These are phyloP conservation scores for Zygosaccharomyces bailii DNA, from an alignment of 805 yeast species.

Conservation along the genomic window DNA sequence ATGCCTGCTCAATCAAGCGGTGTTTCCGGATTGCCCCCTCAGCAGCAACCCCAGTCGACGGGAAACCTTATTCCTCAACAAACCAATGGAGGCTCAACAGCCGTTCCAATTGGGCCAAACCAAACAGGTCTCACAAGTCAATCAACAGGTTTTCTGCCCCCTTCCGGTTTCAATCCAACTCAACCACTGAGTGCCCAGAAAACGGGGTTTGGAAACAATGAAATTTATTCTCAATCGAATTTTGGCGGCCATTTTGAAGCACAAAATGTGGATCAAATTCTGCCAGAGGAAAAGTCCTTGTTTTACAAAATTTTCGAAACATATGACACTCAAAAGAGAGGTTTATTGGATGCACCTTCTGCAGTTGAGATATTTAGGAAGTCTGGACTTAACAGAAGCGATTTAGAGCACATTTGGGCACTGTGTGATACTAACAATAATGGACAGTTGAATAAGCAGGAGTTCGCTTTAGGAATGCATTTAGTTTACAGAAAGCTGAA, in stretches of 20 bases:
- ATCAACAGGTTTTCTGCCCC: conserved; percentile 63
- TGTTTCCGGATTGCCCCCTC: conserved; percentile 4
- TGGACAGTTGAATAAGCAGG: conserved; percentile 83
- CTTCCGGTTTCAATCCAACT: conserved; percentile 36
- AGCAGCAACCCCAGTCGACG: conserved; percentile 4
- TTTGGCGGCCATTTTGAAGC: conserved; percentile 36
- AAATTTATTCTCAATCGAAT: conserved; percentile 37
- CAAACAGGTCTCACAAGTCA: conserved; percentile 35
- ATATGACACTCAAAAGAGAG: conserved; percentile 70
- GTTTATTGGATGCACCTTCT: conserved; percentile 71
- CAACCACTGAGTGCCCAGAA: conserved; percentile 42
- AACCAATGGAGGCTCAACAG: conserved; percentile 2
- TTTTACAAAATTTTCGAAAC: conserved; percentile 85
- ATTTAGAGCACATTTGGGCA: conserved; percentile 88
- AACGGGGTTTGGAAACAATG: conserved; percentile 45
- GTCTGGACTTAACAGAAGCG: conserved; percentile 82
- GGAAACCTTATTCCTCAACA: conserved; percentile 2
- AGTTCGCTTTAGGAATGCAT: conserved; percentile 97
- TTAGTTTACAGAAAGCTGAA: conserved; percentile 85
- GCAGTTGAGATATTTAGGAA: conserved; percentile 87
- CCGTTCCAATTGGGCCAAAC: conserved; percentile 3
- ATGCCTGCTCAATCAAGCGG: not conserved
- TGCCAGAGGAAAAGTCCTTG: conserved; percentile 80
- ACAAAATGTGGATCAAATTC: conserved; percentile 59
- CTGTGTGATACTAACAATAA: conserved; percentile 77